These are phyloP conservation scores for Brasilioporus rufonigricans DNA, from an alignment of 768 basidiomycete species.

Conservation along the genomic window DNA sequence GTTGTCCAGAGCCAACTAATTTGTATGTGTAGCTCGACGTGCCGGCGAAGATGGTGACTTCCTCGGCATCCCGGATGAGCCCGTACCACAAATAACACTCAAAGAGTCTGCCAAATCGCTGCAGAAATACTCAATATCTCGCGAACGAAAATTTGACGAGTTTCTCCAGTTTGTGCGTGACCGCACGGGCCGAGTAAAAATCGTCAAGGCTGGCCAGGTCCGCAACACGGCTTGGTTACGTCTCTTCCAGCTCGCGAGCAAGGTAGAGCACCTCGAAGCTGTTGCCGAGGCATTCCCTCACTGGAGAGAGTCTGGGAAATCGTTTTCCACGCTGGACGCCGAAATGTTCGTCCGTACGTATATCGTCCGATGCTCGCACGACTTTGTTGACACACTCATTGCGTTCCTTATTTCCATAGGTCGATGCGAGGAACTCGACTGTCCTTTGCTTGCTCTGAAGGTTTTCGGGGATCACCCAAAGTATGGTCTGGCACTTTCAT, in stretches of 20 bases:
- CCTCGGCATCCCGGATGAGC: constrained; percentile 6
- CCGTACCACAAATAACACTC: not conserved
- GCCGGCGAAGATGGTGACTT: constrained; percentile 9
- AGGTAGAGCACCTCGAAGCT: constrained; percentile 46
- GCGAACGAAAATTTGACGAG: constrained; percentile 24
- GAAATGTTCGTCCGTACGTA: constrained; percentile 57
- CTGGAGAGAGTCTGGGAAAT: constrained; percentile 46
- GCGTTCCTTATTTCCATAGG: constrained; percentile 35
- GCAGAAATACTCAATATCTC: not conserved
- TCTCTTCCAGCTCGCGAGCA: constrained; percentile 49
- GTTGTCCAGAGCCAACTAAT: not conserved
- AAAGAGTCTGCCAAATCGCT: not conserved
- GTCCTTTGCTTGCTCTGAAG: constrained; percentile 54
- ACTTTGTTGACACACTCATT: not conserved
- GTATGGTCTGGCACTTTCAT: constrained; percentile 51
- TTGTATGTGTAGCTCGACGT: constrained; percentile 14
- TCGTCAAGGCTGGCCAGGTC: constrained; percentile 35
- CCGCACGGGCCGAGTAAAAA: constrained; percentile 29
- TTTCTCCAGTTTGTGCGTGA: constrained; percentile 28
- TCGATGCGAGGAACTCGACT: constrained; percentile 58
- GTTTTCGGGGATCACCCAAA: constrained; percentile 63
- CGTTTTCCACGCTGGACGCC: constrained; percentile 38
- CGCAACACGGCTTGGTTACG: constrained; percentile 49
- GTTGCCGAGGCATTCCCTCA: constrained; percentile 46
- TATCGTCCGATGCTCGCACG: not conserved